phyloP scores from a whole-genome alignment of 2,329 filamentous ascomycete genomes.

The Neopestalotiopsis clavispora region DNA sequence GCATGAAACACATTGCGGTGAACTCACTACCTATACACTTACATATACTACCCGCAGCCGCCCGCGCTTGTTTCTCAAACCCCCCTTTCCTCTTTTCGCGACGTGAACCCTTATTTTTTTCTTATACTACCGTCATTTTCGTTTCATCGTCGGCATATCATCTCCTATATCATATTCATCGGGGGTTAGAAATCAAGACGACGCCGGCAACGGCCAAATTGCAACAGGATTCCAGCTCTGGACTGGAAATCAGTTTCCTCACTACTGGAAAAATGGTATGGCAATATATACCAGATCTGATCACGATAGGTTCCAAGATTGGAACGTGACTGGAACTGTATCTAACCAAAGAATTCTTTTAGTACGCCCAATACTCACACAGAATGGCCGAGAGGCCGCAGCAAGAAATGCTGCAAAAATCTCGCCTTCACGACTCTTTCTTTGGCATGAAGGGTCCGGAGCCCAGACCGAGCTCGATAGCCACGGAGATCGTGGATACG shows the following conservation, averaged over 20 bases:
- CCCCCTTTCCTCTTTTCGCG: slow-evolving; percentile 36
- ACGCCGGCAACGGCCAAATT: slow-evolving; percentile 38
- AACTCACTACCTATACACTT: slow-evolving; percentile 24
- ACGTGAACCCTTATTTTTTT: slow-evolving; percentile 32
- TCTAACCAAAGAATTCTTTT: slow-evolving; percentile 11
- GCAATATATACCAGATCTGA: not conserved
- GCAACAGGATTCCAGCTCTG: slow-evolving; percentile 22
- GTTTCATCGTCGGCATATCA: slow-evolving; percentile 26
- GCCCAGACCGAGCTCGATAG: slow-evolving; percentile 68
- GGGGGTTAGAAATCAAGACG: slow-evolving; percentile 30
- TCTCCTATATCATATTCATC: slow-evolving; percentile 30
- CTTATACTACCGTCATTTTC: slow-evolving; percentile 32
- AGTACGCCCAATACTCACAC: slow-evolving; percentile 33
- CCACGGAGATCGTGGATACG: slow-evolving; percentile 80
- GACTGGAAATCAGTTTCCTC: slow-evolving; percentile 19
- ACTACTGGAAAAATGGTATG: slow-evolving; percentile 20
- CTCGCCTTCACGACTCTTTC: slow-evolving; percentile 59
- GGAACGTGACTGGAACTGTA: not conserved
- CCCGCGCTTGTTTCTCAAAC: slow-evolving; percentile 31
- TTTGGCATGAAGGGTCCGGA: slow-evolving; percentile 62
- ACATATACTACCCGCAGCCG: slow-evolving; percentile 37
- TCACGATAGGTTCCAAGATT: not conserved
- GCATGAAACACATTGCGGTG: slow-evolving; percentile 28
- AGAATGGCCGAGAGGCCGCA: slow-evolving; percentile 39
- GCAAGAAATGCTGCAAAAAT: slow-evolving; percentile 58